These are phyloP conservation scores for Exsudoporus floridanus DNA, from an alignment of 1,284 basidiomycete species.

Conservation along the genomic window DNA sequence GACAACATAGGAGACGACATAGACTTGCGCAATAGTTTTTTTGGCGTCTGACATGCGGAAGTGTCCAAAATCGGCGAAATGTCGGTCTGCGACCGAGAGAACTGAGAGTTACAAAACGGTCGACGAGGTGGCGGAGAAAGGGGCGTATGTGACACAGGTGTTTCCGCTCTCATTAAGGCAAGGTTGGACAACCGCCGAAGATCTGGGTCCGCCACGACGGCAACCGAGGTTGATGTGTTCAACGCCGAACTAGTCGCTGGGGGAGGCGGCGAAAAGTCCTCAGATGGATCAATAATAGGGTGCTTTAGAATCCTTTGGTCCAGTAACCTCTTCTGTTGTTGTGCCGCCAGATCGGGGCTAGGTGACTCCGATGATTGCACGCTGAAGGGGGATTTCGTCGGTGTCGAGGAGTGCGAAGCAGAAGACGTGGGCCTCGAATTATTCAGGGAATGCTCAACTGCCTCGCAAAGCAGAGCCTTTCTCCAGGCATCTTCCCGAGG, in stretches of 20 bases:
- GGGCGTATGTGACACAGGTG: conserved; percentile 56
- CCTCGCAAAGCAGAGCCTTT: conserved; percentile 65
- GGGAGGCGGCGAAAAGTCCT: conserved; percentile 24
- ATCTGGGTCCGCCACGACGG: conserved; percentile 25
- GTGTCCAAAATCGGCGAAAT: conserved; percentile 28
- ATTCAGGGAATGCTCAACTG: conserved; percentile 70
- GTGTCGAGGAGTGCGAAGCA: conserved; percentile 31
- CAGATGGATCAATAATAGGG: conserved; percentile 31
- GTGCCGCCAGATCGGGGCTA: conserved; percentile 29
- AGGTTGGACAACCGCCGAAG: conserved; percentile 32
- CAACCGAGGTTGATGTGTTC: conserved; percentile 12
- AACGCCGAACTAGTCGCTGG: conserved; percentile 7
- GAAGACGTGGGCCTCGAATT: conserved; percentile 43
- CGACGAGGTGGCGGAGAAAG: conserved; percentile 63
- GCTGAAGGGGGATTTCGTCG: conserved; percentile 34
- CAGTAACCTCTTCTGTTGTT: conserved; percentile 30
- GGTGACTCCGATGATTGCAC: conserved; percentile 38
- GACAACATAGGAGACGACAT: conserved; percentile 55
- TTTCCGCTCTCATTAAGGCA: conserved; percentile 48
- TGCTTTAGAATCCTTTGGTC: conserved; percentile 32
- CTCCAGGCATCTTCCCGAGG: conserved; percentile 64
- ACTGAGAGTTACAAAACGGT: conserved; percentile 45
- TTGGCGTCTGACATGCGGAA: conserved; percentile 7
- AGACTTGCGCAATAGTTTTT: conserved; percentile 39
- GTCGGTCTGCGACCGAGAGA: conserved; percentile 58